These are phyloP conservation scores for Saccharomycopsis fermentans DNA, from an alignment of 805 yeast species.

Conservation along the genomic window DNA sequence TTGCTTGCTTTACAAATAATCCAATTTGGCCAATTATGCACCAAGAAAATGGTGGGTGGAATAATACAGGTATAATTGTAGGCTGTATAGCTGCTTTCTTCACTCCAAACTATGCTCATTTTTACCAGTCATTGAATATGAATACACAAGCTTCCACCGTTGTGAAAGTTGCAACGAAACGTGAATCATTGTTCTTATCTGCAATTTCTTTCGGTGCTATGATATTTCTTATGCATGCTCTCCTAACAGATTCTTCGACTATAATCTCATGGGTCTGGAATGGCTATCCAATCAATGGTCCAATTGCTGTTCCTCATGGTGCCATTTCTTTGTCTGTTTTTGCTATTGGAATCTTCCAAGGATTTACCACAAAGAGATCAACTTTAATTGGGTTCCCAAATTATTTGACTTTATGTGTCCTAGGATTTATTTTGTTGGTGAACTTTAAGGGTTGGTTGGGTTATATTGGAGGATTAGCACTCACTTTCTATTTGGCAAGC, in stretches of 20 bases:
- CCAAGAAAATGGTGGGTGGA: conserved; percentile 76
- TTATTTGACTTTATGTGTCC: conserved; percentile 30
- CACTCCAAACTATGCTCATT: conserved; percentile 32
- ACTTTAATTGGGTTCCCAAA: not conserved
- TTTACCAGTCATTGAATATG: conserved; percentile 19
- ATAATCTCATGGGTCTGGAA: conserved; percentile 94
- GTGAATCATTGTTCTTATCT: conserved; percentile 40
- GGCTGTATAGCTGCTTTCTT: conserved; percentile 58
- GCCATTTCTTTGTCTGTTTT: conserved; percentile 51
- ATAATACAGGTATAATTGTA: conserved; percentile 51
- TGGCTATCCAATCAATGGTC: conserved; percentile 82
- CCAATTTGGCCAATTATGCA: conserved; percentile 97
- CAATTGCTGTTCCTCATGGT: conserved; percentile 81
- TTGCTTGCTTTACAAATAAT: conserved; percentile 70
- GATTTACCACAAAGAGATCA: conserved; percentile 24
- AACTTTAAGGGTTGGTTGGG: conserved; percentile 58
- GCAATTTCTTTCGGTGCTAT: conserved; percentile 69
- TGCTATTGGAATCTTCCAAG: conserved; percentile 45
- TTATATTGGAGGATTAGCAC: conserved; percentile 58
- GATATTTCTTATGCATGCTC: conserved; percentile 61
- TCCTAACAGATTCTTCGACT: conserved; percentile 75
- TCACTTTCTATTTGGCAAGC: conserved; percentile 51
- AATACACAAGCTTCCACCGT: conserved; percentile 6
- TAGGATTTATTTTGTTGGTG: conserved; percentile 44
- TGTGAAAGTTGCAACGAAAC: conserved; percentile 5